phyloP scores from a whole-genome alignment of 441 rosid genomes.

The Gossypium armourianum region DNA sequence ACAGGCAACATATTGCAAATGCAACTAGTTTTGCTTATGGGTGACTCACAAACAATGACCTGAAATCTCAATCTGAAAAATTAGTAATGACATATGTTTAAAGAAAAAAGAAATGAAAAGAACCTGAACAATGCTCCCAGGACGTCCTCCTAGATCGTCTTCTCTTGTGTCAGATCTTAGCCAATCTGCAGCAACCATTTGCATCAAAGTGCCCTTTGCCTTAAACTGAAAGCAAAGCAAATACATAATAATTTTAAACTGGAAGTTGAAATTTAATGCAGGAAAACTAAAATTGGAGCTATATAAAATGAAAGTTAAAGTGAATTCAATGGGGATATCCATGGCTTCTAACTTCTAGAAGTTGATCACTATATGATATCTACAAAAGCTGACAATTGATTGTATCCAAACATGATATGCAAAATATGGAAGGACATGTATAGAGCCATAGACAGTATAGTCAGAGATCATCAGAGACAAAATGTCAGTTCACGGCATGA shows the following conservation, averaged over 20 bases:
- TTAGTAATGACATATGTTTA: neutral
- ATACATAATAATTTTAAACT: conserved; percentile 6
- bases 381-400: neutral
- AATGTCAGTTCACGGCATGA: neutral
- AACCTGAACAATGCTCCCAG: conserved; percentile 90
- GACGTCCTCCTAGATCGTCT: conserved; percentile 79
- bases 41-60: neutral
- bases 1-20: conserved; percentile 14
- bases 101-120: conserved; percentile 10
- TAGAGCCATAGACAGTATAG: neutral
- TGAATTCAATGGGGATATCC: neutral
- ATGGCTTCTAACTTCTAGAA: conserved; percentile 9
- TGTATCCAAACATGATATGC: neutral
- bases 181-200: conserved; percentile 98
- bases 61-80: conserved; percentile 3
- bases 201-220: conserved; percentile 80
- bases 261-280: neutral
- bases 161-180: conserved; percentile 78
- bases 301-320: neutral
- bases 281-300: neutral
- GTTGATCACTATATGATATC: neutral
- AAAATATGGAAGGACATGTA: neutral
- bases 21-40: neutral
- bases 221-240: conserved; percentile 39
- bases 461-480: conserved; percentile 4